These are phyloP conservation scores for Mycena vitilis DNA, from an alignment of 768 basidiomycete genomes.

Conservation along the genomic window DNA sequence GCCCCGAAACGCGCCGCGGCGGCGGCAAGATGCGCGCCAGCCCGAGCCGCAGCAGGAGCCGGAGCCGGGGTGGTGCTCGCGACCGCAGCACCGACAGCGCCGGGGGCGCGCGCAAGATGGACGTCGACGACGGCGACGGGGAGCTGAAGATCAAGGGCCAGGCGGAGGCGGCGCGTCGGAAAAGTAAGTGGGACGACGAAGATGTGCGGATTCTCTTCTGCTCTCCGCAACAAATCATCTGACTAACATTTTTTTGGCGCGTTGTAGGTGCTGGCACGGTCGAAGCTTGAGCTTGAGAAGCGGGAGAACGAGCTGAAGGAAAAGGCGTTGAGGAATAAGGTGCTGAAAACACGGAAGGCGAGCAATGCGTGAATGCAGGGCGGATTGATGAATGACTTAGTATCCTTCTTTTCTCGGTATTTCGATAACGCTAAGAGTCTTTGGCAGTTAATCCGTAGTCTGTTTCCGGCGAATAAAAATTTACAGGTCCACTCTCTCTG, in stretches of 20 bases:
- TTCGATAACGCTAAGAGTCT: conserved; percentile 13
- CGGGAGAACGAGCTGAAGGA: conserved; percentile 87
- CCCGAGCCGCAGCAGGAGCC: conserved; percentile 13
- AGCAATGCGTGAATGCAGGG: conserved; percentile 33
- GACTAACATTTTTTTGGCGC: conserved; percentile 23
- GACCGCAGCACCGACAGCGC: conserved; percentile 44
- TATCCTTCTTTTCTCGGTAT: conserved; percentile 9
- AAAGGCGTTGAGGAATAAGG: conserved; percentile 84
- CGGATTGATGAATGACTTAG: conserved; percentile 17
- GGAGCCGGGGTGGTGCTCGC: conserved; percentile 36
- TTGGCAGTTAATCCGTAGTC: not conserved
- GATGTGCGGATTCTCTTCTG: conserved; percentile 39
- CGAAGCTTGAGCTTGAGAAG: conserved; percentile 65
- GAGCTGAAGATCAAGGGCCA: conserved; percentile 85
- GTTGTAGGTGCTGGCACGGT: conserved; percentile 36
- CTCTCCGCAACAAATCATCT: not conserved
- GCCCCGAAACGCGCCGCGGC: conserved; percentile 5
- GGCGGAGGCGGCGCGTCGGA: conserved; percentile 63
- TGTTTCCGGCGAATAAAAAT: not conserved
- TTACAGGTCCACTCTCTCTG: not conserved
- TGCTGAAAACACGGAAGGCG: conserved; percentile 74
- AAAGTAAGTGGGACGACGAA: conserved; percentile 65
- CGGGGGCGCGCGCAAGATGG: conserved; percentile 46
- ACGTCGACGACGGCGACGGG: conserved; percentile 48
- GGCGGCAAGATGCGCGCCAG: conserved; percentile 31